Percentiles rank a stretch among this genome's conserved stretches.
phyloP scores from a whole-genome alignment of 225 moss, liverwort and hornwort species.

The Polytrichum commune region DNA sequence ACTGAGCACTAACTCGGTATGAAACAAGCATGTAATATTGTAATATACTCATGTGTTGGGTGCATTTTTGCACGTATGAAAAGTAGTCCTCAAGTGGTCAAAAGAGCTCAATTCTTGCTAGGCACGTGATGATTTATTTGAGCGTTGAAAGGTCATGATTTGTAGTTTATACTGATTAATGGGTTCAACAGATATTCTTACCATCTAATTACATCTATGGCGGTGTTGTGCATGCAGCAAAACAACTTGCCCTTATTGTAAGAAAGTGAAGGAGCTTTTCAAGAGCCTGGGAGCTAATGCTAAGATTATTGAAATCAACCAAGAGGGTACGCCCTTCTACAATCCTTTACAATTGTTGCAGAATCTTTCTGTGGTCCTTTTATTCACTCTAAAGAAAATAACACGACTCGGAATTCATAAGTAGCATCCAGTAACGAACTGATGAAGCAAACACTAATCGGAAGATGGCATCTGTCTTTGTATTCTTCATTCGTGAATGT shows the following conservation, averaged over 20 bases:
- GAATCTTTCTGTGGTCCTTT: too few species aligned
- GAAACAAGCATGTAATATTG: too few species aligned
- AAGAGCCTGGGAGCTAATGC: constrained; percentile 41
- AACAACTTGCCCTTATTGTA: constrained; percentile 36
- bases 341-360: too few species aligned
- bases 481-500: too few species aligned
- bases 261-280: constrained; percentile 38
- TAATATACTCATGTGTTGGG: too few species aligned
- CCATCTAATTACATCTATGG: not conserved
- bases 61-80: too few species aligned
- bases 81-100: too few species aligned
- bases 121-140: not conserved
- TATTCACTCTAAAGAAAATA: too few species aligned
- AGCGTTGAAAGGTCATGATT: not conserved
- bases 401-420: too few species aligned
- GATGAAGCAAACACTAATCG: not conserved
- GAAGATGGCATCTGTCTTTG: not conserved
- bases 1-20: too few species aligned
- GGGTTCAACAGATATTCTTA: too few species aligned
- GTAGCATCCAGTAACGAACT: too few species aligned
- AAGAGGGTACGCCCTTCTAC: constrained; percentile 25
- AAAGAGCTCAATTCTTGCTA: not conserved
- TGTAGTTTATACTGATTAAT: not conserved
- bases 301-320: constrained; percentile 40
- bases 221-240: constrained; percentile 30